These are phyloP conservation scores for Camelina hispida DNA, from an alignment of 345 rosid species.

Conservation along the genomic window DNA sequence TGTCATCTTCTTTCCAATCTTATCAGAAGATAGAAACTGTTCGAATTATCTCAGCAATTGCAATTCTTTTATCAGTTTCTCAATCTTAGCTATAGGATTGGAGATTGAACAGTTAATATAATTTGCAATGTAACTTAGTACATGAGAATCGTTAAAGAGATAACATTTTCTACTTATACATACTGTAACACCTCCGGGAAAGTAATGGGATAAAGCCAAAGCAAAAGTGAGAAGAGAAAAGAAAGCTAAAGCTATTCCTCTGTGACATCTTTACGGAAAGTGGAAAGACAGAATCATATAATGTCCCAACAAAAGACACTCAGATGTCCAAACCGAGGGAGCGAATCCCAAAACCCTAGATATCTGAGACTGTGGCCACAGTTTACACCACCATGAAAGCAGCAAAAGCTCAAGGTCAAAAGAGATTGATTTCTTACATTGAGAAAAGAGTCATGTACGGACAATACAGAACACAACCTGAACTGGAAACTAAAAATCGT, in stretches of 20 bases:
- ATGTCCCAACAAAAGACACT: constrained; percentile 10
- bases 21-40: constrained; percentile 2
- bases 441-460: neutral
- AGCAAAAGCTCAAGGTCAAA: constrained; percentile 8
- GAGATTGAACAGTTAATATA: neutral
- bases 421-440: constrained; percentile 4
- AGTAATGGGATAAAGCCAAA: constrained; percentile 20
- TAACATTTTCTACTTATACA: too few relatives aligned
- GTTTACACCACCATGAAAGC: constrained; percentile 24
- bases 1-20: constrained; percentile 10
- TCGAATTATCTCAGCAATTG: neutral
- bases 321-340: constrained; percentile 2
- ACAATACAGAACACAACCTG: constrained; percentile 5
- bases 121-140: neutral
- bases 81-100: neutral
- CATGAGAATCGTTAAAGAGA: neutral
- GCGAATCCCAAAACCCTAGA: constrained; percentile 21
- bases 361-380: constrained; percentile 1
- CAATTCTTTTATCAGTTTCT: constrained; percentile 16
- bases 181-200: too few relatives aligned
- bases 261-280: constrained; percentile 33
- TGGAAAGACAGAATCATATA: constrained; percentile 6
- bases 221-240: constrained; percentile 2
- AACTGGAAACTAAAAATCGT: constrained; percentile 19
- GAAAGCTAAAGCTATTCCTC: constrained; percentile 16